A percentile compares a stretch with the other conserved stretches of the same genome.
These are phyloP conservation scores for Debaryomyces hansenii DNA, from an alignment of 805 yeast species.

Conservation along the genomic window DNA sequence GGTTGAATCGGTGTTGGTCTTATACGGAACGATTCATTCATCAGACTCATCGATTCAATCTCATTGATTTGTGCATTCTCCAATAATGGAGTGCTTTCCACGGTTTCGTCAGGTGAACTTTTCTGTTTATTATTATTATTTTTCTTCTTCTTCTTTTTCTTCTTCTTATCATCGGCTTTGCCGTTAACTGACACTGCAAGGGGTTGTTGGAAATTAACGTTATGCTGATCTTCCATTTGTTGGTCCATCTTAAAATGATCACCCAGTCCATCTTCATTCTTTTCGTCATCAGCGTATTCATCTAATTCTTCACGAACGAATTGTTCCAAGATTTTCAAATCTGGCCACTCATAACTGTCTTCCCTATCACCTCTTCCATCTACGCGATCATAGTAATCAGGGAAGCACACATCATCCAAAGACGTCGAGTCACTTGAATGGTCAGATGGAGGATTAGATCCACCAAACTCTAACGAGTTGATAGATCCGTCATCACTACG, in stretches of 20 bases:
- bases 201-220: slow-evolving; percentile 42
- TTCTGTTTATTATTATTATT: not conserved
- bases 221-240: not conserved
- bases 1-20: slow-evolving; percentile 78
- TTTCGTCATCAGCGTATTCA: slow-evolving; percentile 12
- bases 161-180: not conserved
- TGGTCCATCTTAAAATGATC: not conserved
- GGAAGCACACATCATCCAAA: slow-evolving; percentile 89
- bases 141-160: not conserved
- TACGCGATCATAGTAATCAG: slow-evolving; percentile 54
- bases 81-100: slow-evolving; percentile 33
- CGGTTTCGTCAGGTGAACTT: slow-evolving; percentile 7
- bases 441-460: slow-evolving; percentile 65
- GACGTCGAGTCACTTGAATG: slow-evolving; percentile 68
- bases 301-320: slow-evolving; percentile 69
- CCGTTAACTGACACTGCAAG: slow-evolving; percentile 11
- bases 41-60: slow-evolving; percentile 39
- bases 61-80: slow-evolving; percentile 32
- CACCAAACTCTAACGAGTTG: slow-evolving; percentile 42
- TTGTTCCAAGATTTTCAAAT: slow-evolving; percentile 69
- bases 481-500: slow-evolving; percentile 14
- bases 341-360: slow-evolving; percentile 70
- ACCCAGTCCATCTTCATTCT: not conserved
- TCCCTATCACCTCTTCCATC: slow-evolving; percentile 15
- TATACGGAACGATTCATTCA: slow-evolving; percentile 45